These are phyloP conservation scores for Nakazawaea ernobii DNA, from an alignment of 805 yeast species.

Conservation along the genomic window DNA sequence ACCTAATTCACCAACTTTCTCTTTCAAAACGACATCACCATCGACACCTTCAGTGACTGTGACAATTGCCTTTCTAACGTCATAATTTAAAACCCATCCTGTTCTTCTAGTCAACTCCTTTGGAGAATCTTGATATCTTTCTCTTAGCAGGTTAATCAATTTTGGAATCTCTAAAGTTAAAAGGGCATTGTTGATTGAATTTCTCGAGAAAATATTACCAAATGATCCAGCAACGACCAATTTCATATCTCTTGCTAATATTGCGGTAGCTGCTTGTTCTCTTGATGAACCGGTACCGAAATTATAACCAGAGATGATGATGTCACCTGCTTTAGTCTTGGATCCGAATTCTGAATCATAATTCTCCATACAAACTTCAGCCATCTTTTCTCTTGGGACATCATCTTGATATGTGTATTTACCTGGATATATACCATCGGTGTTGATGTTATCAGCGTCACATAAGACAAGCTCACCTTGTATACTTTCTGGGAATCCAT, in stretches of 20 bases:
- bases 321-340: constrained; percentile 84
- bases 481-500: constrained; percentile 86
- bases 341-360: constrained; percentile 84
- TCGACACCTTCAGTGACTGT: constrained; percentile 64
- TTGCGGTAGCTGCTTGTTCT: constrained; percentile 99
- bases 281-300: constrained; percentile 98
- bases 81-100: constrained; percentile 91
- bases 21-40: constrained; percentile 55
- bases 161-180: constrained; percentile 91
- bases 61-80: constrained; percentile 79
- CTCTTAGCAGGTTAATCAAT: constrained; percentile 71
- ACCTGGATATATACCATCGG: constrained; percentile 99
- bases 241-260: constrained; percentile 87
- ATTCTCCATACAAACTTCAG: constrained; percentile 98
- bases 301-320: constrained; percentile 86
- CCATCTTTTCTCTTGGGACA: constrained; percentile 92
- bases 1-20: constrained; percentile 94
- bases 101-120: constrained; percentile 89
- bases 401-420: constrained; percentile 98
- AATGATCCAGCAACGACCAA: constrained; percentile 95
- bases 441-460: constrained; percentile 94
- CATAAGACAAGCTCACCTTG: constrained; percentile 91
- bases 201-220: constrained; percentile 94
- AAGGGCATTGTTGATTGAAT: constrained; percentile 93
- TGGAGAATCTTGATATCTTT: constrained; percentile 45